Percentiles rank a stretch among this genome's conserved stretches.
These are phyloP conservation scores for Basipetospora chlamydospora DNA, from an alignment of 2,329 filamentous ascomycete genomes.

Conservation along the genomic window DNA sequence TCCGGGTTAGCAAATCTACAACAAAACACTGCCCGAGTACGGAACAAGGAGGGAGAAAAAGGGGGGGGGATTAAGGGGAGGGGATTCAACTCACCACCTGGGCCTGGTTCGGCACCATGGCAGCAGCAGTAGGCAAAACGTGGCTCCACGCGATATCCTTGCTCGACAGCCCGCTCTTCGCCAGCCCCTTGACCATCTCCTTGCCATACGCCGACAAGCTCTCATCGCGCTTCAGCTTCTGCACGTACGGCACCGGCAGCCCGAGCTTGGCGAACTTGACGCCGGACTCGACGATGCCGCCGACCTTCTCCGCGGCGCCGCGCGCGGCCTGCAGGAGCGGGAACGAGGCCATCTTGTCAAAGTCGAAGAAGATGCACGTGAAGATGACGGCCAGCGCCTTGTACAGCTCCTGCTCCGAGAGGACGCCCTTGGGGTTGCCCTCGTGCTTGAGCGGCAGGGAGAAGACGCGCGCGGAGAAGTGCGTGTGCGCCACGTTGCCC, in stretches of 20 bases:
- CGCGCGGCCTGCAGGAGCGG: slow-evolving; percentile 43
- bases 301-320: slow-evolving; percentile 43
- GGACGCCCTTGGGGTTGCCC: slow-evolving; percentile 43
- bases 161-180: slow-evolving; percentile 45
- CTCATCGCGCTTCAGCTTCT: slow-evolving; percentile 32
- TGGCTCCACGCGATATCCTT: slow-evolving; percentile 59
- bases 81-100: slow-evolving; percentile 45
- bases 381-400: slow-evolving; percentile 52
- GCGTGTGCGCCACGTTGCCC: slow-evolving; percentile 50
- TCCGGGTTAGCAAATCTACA: too few species aligned
- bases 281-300: slow-evolving; percentile 45
- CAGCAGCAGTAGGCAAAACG: slow-evolving; percentile 51
- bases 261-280: slow-evolving; percentile 43
- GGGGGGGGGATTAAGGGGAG: too few species aligned
- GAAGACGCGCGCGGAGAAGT: slow-evolving; percentile 49
- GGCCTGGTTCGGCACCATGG: slow-evolving; percentile 56
- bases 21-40: too few species aligned
- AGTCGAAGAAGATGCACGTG: slow-evolving; percentile 48
- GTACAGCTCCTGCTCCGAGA: slow-evolving; percentile 40
- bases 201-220: slow-evolving; percentile 48
- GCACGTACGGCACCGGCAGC: slow-evolving; percentile 38
- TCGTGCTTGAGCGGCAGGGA: slow-evolving; percentile 52
- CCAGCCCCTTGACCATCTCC: slow-evolving; percentile 48
- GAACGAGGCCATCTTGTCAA: slow-evolving; percentile 53
- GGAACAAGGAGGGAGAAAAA: too few species aligned